phyloP scores from a whole-genome alignment of 495 filamentous ascomycete species.

The Daldinia grandis region DNA sequence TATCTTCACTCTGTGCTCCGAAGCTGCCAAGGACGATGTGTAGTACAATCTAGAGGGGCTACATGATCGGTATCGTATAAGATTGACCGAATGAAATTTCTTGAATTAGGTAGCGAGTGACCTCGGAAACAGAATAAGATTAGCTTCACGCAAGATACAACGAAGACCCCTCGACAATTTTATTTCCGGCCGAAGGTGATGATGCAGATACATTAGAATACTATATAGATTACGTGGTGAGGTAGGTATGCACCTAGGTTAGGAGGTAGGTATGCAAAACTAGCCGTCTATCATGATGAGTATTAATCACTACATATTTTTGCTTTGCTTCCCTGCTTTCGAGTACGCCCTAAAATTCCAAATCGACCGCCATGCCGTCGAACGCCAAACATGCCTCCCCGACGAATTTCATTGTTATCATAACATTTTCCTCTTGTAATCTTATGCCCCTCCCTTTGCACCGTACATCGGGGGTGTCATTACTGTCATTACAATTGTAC shows the following conservation, averaged over 20 bases:
- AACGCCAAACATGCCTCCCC: constrained; percentile 34
- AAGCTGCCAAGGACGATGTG: neutral
- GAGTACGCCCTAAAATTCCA: neutral
- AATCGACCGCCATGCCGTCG: neutral
- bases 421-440: constrained; percentile 4
- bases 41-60: neutral
- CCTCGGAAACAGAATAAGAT: neutral
- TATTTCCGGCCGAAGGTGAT: neutral
- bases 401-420: neutral
- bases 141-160: neutral
- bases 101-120: too few species aligned
- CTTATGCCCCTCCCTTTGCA: neutral
- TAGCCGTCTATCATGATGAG: neutral
- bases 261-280: constrained; percentile 1
- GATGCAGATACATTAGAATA: neutral
- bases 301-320: neutral
- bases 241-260: too few species aligned
- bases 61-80: neutral
- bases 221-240: neutral
- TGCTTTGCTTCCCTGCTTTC: neutral
- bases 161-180: neutral
- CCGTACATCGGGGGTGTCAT: neutral
- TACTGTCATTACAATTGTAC: neutral
- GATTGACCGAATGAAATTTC: neutral
- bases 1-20: neutral